A percentile compares a stretch with the other conserved stretches of the same genome.
phyloP scores from a whole-genome alignment of 2,329 filamentous ascomycete species.

The Dothistroma pini region DNA sequence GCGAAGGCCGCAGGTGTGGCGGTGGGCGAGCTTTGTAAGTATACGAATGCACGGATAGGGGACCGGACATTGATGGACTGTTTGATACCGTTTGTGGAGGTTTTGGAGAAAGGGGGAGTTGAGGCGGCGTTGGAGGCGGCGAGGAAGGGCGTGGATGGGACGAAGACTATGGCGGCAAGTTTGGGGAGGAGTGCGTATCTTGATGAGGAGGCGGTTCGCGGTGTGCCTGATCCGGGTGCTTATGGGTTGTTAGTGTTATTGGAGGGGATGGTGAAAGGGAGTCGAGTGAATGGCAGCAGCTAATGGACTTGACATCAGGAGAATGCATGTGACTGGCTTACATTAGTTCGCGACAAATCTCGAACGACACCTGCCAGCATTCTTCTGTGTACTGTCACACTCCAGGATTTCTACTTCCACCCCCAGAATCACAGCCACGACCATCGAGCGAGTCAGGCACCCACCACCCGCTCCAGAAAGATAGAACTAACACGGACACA shows the following conservation, averaged over 20 bases:
- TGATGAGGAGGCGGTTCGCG: conserved; percentile 35
- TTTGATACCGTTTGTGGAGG: conserved; percentile 35
- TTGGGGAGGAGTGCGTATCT: conserved; percentile 36
- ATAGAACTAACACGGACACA: too few species aligned
- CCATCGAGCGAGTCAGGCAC: too few species aligned
- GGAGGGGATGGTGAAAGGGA: conserved; percentile 29
- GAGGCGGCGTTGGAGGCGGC: conserved; percentile 27
- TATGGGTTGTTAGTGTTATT: conserved; percentile 37
- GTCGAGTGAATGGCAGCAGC: neutral
- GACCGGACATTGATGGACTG: conserved; percentile 39
- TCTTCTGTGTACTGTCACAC: too few species aligned
- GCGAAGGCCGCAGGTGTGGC: conserved; percentile 28
- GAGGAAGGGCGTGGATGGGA: conserved; percentile 33
- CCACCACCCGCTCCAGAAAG: too few species aligned
- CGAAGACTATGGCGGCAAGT: conserved; percentile 36
- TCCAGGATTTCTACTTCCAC: too few species aligned
- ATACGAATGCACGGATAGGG: conserved; percentile 33
- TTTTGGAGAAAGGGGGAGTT: conserved; percentile 20
- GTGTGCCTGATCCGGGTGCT: conserved; percentile 37
- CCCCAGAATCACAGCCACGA: too few species aligned
- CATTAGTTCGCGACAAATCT: too few species aligned
- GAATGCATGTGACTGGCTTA: neutral
- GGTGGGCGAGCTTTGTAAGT: conserved; percentile 32
- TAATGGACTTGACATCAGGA: too few species aligned
- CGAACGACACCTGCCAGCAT: too few species aligned